Evolutionary conservation across 1,139 yeast species (phyloP), one percentile per base, ranked within the genome.

Genomic region (Magnusiomyces magnusii): DNA sequence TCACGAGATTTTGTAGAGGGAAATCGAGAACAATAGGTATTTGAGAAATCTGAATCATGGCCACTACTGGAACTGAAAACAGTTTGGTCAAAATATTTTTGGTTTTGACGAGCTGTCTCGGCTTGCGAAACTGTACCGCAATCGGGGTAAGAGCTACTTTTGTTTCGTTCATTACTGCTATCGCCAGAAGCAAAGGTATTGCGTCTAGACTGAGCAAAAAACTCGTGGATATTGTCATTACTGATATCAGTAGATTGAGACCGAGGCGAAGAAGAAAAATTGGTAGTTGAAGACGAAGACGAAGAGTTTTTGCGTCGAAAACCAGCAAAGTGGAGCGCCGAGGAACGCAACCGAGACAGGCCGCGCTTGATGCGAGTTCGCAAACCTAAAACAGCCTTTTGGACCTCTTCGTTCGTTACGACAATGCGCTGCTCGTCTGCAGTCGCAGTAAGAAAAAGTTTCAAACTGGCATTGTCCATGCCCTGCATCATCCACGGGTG

Each of bases 401-500:
- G 80, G 19, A 87, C 80, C 64, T 89, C 96, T 62, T 84, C 85
- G 54, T 78, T 80, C 10, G 86, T 78, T n/a, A 86, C 86, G 53
- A 80, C 79, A 55, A 85, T 82, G 58, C 77, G 77, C 69, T 73
- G 64, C 62, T 68, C 67, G 62, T 58, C 67, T 62, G 68, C 70
- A 61, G 60, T 65, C 54, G 60, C 71, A 63, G 65, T 70, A 63
- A 71, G 73, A 61, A 69, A 75, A 65, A 57, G 66, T 49, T 64
- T 67, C 47, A 51, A 73, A 77, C 57, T 77, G 63, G 77, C 78
- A 25, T 75, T 69, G 21, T 82, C 80, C 63, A 88, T 73, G 42
- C 84, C 91, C 72, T 82, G 78, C 39, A 81, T 68, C 10, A 89
- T 82, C 74, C 95, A 91, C 0, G 92, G 88, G 72, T 93, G 97